A percentile compares a stretch with the other conserved stretches of the same genome.
Conservation (phyloP, 768 basidiomycete species). For the Tubosaeta brunneosetosa region DNA sequence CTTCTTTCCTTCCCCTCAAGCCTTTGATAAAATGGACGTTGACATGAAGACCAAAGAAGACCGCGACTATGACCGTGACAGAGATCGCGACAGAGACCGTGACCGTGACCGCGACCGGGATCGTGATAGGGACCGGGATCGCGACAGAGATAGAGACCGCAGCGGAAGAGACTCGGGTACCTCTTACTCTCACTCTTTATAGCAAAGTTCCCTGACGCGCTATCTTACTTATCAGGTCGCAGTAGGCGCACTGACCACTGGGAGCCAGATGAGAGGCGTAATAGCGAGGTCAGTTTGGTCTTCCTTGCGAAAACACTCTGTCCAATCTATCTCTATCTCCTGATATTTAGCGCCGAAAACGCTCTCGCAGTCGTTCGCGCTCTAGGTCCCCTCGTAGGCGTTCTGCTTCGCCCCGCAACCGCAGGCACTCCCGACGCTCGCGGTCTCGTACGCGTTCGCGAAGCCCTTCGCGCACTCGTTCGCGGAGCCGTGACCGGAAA, state of each 20-base stretch:
- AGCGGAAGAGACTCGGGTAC: constrained; percentile 56
- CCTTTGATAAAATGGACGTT: constrained; percentile 56
- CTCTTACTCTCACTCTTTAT: background rate
- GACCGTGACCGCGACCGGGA: constrained; percentile 35
- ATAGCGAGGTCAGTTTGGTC: constrained; percentile 54
- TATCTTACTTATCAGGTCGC: constrained; percentile 34
- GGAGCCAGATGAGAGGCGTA: constrained; percentile 78
- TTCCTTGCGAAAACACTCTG: background rate
- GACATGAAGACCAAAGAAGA: constrained; percentile 81
- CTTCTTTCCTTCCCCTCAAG: constrained; percentile 9
- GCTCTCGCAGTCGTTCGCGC: constrained; percentile 61
- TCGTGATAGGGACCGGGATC: constrained; percentile 39
- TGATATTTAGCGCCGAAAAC: constrained; percentile 54
- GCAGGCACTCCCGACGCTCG: constrained; percentile 54
- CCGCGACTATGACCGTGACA: constrained; percentile 56
- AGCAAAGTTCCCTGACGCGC: background rate
- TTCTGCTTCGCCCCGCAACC: constrained; percentile 55
- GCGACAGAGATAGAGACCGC: constrained; percentile 38
- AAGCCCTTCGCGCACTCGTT: constrained; percentile 45
- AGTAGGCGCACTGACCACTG: constrained; percentile 63
- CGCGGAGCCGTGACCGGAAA: constrained; percentile 57
- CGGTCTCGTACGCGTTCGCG: constrained; percentile 62
- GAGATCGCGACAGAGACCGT: constrained; percentile 42
- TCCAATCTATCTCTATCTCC: background rate
- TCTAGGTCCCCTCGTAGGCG: constrained; percentile 66